A percentile compares a stretch with the other conserved stretches of the same genome.
Evolutionary conservation across 1,139 yeast genomes (phyloP).

Genomic region (Debaryomyces udenii): DNA sequence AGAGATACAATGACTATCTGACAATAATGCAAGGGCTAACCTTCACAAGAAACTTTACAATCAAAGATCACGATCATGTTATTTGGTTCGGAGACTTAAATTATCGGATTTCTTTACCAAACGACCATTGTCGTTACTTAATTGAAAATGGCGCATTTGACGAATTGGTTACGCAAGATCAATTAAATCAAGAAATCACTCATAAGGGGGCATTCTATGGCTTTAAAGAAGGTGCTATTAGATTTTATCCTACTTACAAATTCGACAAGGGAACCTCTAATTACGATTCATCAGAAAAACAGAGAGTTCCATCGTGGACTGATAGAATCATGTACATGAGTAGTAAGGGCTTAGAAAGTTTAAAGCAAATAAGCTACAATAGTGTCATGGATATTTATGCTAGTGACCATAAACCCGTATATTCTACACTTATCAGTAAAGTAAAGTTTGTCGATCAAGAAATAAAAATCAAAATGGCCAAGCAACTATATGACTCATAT

Average conservation of each 20-base stretch:
- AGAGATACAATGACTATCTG: conserved; percentile 85
- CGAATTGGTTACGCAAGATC: conserved; percentile 72
- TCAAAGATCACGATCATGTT: conserved; percentile 81
- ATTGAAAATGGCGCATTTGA: conserved; percentile 51
- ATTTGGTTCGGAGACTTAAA: conserved; percentile 98
- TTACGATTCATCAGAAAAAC: conserved; percentile 90
- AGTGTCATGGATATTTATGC: conserved; percentile 57
- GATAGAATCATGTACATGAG: conserved; percentile 72
- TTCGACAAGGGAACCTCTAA: conserved; percentile 84
- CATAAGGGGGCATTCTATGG: conserved; percentile 80
- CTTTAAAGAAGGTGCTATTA: conserved; percentile 73
- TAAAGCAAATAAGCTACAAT: conserved; percentile 62
- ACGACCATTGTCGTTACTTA: conserved; percentile 69
- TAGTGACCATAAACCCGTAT: conserved; percentile 94
- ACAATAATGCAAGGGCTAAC: conserved; percentile 77
- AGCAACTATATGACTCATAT: conserved; percentile 34
- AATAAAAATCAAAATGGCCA: conserved; percentile 34
- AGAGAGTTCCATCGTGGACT: conserved; percentile 96
- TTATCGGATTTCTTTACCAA: conserved; percentile 75
- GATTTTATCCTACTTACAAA: conserved; percentile 89
- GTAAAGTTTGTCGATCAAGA: conserved; percentile 62
- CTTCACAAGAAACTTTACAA: conserved; percentile 69
- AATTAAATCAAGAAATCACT: conserved; percentile 75
- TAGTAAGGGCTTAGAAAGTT: conserved; percentile 43
- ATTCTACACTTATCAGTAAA: conserved; percentile 67